Evolutionary conservation across 345 rosid species (phyloP), one percentile per base, ranked within the genome.

Genomic region (Turritis glabra): DNA sequence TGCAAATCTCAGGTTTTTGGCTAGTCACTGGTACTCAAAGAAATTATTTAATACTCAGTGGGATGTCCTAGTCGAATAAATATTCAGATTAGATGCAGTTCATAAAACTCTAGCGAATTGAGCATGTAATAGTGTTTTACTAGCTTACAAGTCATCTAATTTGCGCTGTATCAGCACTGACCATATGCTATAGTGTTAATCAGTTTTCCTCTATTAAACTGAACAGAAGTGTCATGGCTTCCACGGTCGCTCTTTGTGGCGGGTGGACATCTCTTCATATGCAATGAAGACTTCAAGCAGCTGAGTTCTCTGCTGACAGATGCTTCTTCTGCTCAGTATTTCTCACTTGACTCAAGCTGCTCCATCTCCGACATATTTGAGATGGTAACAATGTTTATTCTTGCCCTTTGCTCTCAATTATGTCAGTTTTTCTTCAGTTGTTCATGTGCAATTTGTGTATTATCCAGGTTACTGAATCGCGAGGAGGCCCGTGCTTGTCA

Each of bases 181-280:
- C 19, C 15, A 53, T 69, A 26, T 51, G 40, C 21, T 2, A 19
- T 22, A 18, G n/a, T 29, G 44, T 46, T 71, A 46, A 69, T 27
- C 3, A 50, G 18, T 51, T 30, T 46, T 38, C 48, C 7, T 72
- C 25, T 41, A 19, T 21, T 67, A 60, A 74, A 58, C 64, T 83
- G 75, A 75, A 77, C 89, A 91, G 98, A 77, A 38, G 83, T 71
- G 52, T 54, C 90, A 10, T 90, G 99, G 99, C 68, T 82, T 64
- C 69, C 80, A 46, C 83, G 97, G 80, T 91, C 99, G 23, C 70
- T 95, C 54, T 87, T 95, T 82, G 84, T 95, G 61, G 84, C 80
- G 51, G 82, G 83, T 79, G 86, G 80, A 59, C 82, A 84, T 62
- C 68, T 92, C 69, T 80, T 90, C 72, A 67, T 95, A 56, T 95